Percentiles rank a stretch among this genome's conserved stretches.
Conservation (phyloP, 108 stramenopile genomes). For the Discostella pseudostelligera region DNA sequence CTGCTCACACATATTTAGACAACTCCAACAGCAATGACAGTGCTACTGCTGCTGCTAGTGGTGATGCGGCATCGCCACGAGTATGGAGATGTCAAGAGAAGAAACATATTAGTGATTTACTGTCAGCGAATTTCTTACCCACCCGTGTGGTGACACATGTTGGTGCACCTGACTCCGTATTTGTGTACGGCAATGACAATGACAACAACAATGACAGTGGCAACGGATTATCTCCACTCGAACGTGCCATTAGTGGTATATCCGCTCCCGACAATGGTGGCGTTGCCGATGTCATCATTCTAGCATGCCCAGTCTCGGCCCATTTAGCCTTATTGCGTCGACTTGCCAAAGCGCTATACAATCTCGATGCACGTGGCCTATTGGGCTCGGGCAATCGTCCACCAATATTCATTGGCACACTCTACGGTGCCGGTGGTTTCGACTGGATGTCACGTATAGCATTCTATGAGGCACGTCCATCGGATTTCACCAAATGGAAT, state of each 20-base stretch:
- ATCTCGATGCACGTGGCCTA: slow-evolving; percentile 29
- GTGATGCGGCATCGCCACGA: slow-evolving; percentile 11
- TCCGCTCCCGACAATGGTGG: slow-evolving; percentile 44
- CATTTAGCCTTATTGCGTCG: slow-evolving; percentile 44
- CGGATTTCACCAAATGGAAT: slow-evolving; percentile 29
- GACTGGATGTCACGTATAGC: slow-evolving; percentile 53
- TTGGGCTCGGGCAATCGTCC: slow-evolving; percentile 25
- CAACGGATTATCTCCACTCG: slow-evolving; percentile 14
- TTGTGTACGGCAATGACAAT: slow-evolving; percentile 37
- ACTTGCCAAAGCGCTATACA: slow-evolving; percentile 41
- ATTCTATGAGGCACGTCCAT: slow-evolving; percentile 37
- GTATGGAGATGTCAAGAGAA: slow-evolving; percentile 47
- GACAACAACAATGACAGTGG: slow-evolving; percentile 9
- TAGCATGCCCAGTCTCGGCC: slow-evolving; percentile 50
- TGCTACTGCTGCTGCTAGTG: background rate
- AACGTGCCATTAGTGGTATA: slow-evolving; percentile 42
- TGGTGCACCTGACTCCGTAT: slow-evolving; percentile 42
- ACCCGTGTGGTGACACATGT: slow-evolving; percentile 38
- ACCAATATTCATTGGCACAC: slow-evolving; percentile 40
- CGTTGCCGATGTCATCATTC: slow-evolving; percentile 35
- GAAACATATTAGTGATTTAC: slow-evolving; percentile 39
- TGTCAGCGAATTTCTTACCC: slow-evolving; percentile 43
- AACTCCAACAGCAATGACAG: slow-evolving; percentile 2
- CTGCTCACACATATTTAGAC: slow-evolving; percentile 31
- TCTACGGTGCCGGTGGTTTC: slow-evolving; percentile 52